Evolutionary conservation across 495 filamentous ascomycete species (phyloP).

Genomic region (Hypoxylon intermedium): DNA sequence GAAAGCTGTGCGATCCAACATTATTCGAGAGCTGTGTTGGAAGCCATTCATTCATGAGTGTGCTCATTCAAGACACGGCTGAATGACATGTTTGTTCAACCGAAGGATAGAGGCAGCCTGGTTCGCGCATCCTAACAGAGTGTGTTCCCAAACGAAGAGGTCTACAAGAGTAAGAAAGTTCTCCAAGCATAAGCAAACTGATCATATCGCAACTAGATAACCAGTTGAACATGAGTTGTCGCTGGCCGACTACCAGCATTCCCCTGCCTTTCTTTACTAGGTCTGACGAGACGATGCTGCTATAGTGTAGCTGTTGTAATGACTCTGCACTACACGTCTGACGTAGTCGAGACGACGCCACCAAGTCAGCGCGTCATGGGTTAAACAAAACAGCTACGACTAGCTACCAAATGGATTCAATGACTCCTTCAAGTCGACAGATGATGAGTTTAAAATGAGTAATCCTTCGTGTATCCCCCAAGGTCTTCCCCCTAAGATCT

Average conservation of each 20-base stretch:
- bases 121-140: background rate
- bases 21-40: background rate
- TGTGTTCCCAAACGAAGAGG: too few relatives aligned
- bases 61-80: too few relatives aligned
- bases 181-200: too few relatives aligned
- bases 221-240: too few relatives aligned
- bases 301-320: too few relatives aligned
- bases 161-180: too few relatives aligned
- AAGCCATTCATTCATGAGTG: background rate
- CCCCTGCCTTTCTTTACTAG: too few relatives aligned
- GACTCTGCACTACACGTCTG: background rate
- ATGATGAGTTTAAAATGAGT: constrained; percentile 10
- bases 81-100: too few relatives aligned
- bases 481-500: background rate
- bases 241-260: too few relatives aligned
- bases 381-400: background rate
- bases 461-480: constrained; percentile 2
- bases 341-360: constrained; percentile 14
- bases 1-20: background rate
- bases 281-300: too few relatives aligned
- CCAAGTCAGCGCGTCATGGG: constrained; percentile 23
- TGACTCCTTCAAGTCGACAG: background rate
- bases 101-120: background rate
- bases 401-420: background rate
- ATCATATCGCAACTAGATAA: too few relatives aligned